phyloP scores from a whole-genome alignment of 805 yeast species.

The Wickerhamomyces hampshirensis region DNA sequence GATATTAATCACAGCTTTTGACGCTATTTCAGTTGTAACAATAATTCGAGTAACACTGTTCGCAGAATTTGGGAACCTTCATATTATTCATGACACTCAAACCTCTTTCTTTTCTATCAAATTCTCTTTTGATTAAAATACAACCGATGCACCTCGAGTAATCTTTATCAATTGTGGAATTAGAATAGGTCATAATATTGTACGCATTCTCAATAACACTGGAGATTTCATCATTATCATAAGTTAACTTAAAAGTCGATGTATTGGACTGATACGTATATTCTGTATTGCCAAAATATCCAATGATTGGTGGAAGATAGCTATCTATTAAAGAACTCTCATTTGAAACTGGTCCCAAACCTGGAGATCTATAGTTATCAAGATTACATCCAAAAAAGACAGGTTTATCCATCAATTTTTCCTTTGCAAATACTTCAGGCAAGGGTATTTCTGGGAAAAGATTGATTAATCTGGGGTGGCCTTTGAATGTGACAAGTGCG shows the following conservation, averaged over 20 bases:
- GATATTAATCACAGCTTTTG: not conserved
- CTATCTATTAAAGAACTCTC: constrained; percentile 4
- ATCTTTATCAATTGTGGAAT: constrained; percentile 31
- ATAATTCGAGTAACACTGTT: constrained; percentile 32
- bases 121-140: constrained; percentile 47
- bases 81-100: constrained; percentile 18
- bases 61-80: constrained; percentile 30
- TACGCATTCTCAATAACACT: constrained; percentile 49
- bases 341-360: not conserved
- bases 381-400: constrained; percentile 72
- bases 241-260: constrained; percentile 55
- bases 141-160: constrained; percentile 52
- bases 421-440: constrained; percentile 38
- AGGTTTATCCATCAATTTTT: constrained; percentile 55
- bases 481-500: constrained; percentile 33
- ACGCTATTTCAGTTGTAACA: constrained; percentile 37
- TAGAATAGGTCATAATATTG: constrained; percentile 41
- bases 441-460: constrained; percentile 65
- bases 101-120: constrained; percentile 34
- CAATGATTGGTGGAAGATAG: constrained; percentile 47
- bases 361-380: constrained; percentile 13
- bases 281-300: constrained; percentile 44
- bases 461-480: constrained; percentile 32
- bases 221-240: constrained; percentile 37
- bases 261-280: constrained; percentile 43